Percentiles rank a stretch among this genome's conserved stretches.
Evolutionary conservation across 2,329 filamentous ascomycete genomes (phyloP).

Genomic region (Epichloe sylvatica): DNA sequence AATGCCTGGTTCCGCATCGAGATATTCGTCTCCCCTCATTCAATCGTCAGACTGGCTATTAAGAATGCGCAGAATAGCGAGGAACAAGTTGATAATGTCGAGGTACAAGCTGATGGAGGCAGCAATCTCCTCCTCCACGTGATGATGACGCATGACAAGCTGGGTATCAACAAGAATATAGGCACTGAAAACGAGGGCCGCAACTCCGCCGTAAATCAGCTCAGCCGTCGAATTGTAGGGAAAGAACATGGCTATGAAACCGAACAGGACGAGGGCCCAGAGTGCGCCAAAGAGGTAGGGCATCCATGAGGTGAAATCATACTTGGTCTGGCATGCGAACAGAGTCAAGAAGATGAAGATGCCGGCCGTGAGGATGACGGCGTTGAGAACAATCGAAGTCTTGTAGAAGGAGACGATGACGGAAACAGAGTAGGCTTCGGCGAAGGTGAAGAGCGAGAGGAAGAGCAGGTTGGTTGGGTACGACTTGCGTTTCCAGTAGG

Average conservation of each 20-base stretch:
- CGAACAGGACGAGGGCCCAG: conserved; percentile 83
- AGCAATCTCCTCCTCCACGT: conserved; percentile 95
- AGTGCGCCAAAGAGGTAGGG: conserved; percentile 84
- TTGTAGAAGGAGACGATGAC: conserved; percentile 89
- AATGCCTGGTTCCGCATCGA: not conserved
- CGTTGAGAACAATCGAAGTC: conserved; percentile 71
- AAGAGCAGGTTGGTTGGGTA: conserved; percentile 93
- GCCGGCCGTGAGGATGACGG: conserved; percentile 72
- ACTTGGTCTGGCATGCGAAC: conserved; percentile 94
- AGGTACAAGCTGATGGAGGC: conserved; percentile 90
- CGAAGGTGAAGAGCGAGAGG: conserved; percentile 73
- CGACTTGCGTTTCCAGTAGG: conserved; percentile 90
- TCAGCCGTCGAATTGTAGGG: conserved; percentile 69
- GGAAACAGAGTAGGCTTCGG: conserved; percentile 87
- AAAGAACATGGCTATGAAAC: conserved; percentile 86
- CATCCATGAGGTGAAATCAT: conserved; percentile 96
- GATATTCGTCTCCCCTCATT: conserved; percentile 1
- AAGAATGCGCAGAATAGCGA: conserved; percentile 86
- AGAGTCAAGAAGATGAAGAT: conserved; percentile 68
- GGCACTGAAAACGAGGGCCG: conserved; percentile 77
- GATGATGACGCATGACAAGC: conserved; percentile 86
- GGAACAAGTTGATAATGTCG: conserved; percentile 93
- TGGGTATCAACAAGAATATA: conserved; percentile 97
- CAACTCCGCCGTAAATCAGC: conserved; percentile 68
- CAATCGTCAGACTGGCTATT: conserved; percentile 95